Base-by-base conservation (phyloP, 2,329 filamentous ascomycete species). In the Pseudogymnoascus destructans region DNA sequence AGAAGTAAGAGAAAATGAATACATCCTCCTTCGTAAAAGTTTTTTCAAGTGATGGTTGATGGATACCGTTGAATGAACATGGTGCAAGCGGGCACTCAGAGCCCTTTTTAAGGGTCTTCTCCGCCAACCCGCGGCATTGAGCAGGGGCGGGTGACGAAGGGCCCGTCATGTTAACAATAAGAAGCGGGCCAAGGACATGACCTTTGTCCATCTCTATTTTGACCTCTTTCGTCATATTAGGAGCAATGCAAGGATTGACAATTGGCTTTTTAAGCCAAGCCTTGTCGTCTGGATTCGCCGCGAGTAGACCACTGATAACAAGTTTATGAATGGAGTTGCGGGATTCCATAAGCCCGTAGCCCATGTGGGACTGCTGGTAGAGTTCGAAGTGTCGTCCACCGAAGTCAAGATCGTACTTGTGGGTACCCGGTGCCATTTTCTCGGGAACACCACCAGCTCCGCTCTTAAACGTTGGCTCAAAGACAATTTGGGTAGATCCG, bases 1-100 rank as follows among this genome's bases (percentile, higher is more conserved):
- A 96, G 75, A 98, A 98, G 79, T 95, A 98, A 27, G 89, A 95
- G 74, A 98, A 92, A 65, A 97, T 89, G 74, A 92, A 98, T 36
- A 97, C 82, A 67, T 96, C 91, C 73, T 97, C 92, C 62, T 79
- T 80, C 23, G 88, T 77, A 68, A 98, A 98, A 0, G 93, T 98
- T 78, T 95, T 95, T 65, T 83, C 84, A 54, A 98, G 79, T 19
- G 87, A 85, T 8, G 93, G 93, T 73, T 98, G 93, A 74, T 98
- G 89, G 27, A 98, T 84, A 63, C 93, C 93, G 71, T 95, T 95
- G 82, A 98, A 98, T 1, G 93, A 95, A 77, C 93, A 98, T n/a
- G 93, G 93, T 0, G 87, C 80, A 55, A 97, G 75, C 62, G 79
- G 78, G 76, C 93, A 98, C 30, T 83, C 78, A 42, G 82, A 81